A percentile compares a stretch with the other conserved stretches of the same genome.
phyloP scores from a whole-genome alignment of 2,329 filamentous ascomycete species.

The Ascochyta koolunga region DNA sequence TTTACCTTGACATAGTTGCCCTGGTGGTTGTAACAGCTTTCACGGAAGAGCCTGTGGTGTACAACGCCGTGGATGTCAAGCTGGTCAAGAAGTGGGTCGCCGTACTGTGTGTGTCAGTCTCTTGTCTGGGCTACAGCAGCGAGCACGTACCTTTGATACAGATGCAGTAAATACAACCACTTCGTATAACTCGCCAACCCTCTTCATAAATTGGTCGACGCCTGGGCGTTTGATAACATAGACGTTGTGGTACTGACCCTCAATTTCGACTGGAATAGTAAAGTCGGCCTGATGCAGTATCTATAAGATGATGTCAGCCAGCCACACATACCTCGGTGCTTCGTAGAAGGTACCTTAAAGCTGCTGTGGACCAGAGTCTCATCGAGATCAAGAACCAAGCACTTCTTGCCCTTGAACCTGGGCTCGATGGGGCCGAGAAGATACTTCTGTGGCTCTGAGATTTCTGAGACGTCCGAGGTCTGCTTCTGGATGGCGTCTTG shows the following conservation, averaged over 20 bases:
- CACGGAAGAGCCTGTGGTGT: conserved; percentile 93
- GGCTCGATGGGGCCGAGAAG: conserved; percentile 82
- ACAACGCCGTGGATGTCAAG: conserved; percentile 97
- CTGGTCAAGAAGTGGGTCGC: conserved; percentile 93
- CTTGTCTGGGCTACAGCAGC: not conserved
- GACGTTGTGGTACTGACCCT: conserved; percentile 98
- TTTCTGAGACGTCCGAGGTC: conserved; percentile 51
- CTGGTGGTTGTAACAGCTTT: conserved; percentile 99
- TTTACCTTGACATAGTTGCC: conserved; percentile 93
- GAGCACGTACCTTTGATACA: conserved; percentile 79
- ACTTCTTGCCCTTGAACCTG: conserved; percentile 86
- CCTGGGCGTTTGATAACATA: conserved; percentile 99
- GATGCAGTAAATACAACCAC: conserved; percentile 98
- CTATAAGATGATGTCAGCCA: conserved; percentile 55
- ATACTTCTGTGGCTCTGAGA: conserved; percentile 64
- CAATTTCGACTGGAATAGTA: conserved; percentile 97
- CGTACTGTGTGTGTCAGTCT: conserved; percentile 67
- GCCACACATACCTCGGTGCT: not conserved
- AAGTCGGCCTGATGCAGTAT: conserved; percentile 98
- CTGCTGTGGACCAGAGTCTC: conserved; percentile 98
- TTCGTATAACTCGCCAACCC: conserved; percentile 96
- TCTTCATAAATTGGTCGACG: conserved; percentile 98
- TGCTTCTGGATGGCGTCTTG: conserved; percentile 48
- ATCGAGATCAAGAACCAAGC: conserved; percentile 91
- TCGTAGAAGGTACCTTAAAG: conserved; percentile 75